Conservation (phyloP, 208 protist species). For the Naegleria lovaniensis region DNA sequence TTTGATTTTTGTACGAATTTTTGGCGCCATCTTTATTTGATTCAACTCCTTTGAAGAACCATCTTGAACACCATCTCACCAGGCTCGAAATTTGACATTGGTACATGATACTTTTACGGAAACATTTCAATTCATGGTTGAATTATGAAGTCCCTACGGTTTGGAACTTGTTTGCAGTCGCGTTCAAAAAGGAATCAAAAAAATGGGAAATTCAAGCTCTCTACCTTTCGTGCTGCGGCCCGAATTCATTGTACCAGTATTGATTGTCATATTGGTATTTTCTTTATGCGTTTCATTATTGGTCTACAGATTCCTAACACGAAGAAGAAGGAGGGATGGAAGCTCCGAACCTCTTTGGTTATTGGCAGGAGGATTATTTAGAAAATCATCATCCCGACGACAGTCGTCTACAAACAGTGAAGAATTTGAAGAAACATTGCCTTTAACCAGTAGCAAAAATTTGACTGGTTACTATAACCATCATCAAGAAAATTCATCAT, state of each 20-base stretch:
- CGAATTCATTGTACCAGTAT: neutral
- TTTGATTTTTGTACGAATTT: neutral
- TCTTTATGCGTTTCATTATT: neutral
- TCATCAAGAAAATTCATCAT: neutral
- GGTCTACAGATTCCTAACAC: neutral
- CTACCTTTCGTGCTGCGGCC: neutral
- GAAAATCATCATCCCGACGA: neutral
- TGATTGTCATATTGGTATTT: neutral
- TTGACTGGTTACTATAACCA: neutral
- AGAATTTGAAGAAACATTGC: neutral
- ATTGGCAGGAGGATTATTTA: neutral
- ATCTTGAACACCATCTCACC: no score
- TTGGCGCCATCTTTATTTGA: neutral
- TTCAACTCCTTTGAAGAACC: no score
- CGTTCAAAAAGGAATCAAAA: neutral
- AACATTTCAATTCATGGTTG: no score
- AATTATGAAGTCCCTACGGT: no score
- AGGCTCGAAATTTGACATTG: neutral
- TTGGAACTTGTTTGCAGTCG: no score
- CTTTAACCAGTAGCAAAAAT: neutral
- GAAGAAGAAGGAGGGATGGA: neutral
- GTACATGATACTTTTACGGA: no score
- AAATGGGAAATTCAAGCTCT: neutral
- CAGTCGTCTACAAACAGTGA: neutral
- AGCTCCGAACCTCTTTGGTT: neutral